Conservation (phyloP, 306 rosid species). For the Alnus rubra region DNA sequence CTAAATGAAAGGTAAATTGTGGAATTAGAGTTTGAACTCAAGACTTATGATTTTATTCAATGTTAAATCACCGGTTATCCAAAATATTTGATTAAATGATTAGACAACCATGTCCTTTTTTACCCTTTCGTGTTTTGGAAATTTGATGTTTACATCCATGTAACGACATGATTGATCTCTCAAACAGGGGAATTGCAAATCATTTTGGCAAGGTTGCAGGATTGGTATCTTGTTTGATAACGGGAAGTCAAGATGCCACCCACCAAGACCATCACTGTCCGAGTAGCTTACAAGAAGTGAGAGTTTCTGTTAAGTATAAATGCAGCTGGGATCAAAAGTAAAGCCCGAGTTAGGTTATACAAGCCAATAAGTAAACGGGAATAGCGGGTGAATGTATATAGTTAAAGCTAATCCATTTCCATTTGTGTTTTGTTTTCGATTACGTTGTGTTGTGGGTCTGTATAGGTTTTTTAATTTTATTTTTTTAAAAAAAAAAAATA, state of each 20-base stretch:
- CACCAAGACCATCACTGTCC: not conserved
- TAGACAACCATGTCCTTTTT: not conserved
- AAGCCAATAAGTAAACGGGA: constrained; percentile 23
- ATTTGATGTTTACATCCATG: not conserved
- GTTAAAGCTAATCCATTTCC: constrained; percentile 3
- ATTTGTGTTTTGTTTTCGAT: not conserved
- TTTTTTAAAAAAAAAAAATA: not conserved
- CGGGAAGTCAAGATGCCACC: constrained; percentile 6
- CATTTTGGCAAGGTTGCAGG: constrained; percentile 17
- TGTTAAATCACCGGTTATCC: too few relatives aligned
- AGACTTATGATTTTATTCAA: too few relatives aligned
- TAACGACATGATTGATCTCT: constrained; percentile 11
- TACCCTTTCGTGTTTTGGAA: not conserved
- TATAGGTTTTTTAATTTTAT: not conserved
- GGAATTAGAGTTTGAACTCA: too few relatives aligned
- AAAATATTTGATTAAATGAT: not conserved
- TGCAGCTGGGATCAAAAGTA: constrained; percentile 27
- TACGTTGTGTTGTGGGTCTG: not conserved
- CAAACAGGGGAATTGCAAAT: constrained; percentile 12
- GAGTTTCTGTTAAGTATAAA: not conserved
- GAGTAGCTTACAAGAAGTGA: not conserved
- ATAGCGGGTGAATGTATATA: constrained; percentile 37
- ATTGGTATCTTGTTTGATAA: not conserved
- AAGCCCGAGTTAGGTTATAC: constrained; percentile 23
- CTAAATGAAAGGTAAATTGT: too few relatives aligned